These are phyloP conservation scores for Cladophialophora bantiana DNA, from an alignment of 2,329 filamentous ascomycete genomes.

Conservation along the genomic window DNA sequence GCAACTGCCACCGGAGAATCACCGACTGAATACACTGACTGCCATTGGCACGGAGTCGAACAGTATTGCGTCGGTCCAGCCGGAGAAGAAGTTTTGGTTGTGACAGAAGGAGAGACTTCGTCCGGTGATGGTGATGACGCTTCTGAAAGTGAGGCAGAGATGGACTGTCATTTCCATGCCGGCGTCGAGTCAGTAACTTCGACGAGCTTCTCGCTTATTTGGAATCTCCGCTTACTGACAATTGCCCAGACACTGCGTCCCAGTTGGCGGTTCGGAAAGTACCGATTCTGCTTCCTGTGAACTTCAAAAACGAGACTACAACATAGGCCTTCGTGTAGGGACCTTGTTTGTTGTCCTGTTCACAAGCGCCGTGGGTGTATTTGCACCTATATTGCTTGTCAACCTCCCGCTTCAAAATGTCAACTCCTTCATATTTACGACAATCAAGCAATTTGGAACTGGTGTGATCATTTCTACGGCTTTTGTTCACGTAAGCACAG, in stretches of 20 bases:
- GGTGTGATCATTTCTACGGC: slow-evolving; percentile 51
- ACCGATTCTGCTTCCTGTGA: slow-evolving; percentile 51
- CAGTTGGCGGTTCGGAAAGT: slow-evolving; percentile 49
- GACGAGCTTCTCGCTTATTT: neutral
- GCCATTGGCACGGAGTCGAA: slow-evolving; percentile 67
- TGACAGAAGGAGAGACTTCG: slow-evolving; percentile 47
- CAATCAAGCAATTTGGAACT: slow-evolving; percentile 68
- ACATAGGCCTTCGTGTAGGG: slow-evolving; percentile 72
- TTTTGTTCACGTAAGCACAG: slow-evolving; percentile 48
- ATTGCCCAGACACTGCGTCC: slow-evolving; percentile 58
- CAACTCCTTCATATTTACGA: slow-evolving; percentile 61
- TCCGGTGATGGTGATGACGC: slow-evolving; percentile 41
- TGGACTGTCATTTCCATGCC: slow-evolving; percentile 75
- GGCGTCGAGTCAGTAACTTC: slow-evolving; percentile 70
- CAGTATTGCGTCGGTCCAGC: slow-evolving; percentile 68
- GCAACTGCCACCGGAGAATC: slow-evolving; percentile 63
- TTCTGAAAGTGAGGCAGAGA: slow-evolving; percentile 45
- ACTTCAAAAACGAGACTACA: slow-evolving; percentile 58
- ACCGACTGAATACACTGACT: slow-evolving; percentile 68
- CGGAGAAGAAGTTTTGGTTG: slow-evolving; percentile 67
- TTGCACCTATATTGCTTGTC: slow-evolving; percentile 69
- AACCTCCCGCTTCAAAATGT: slow-evolving; percentile 62
- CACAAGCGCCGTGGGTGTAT: slow-evolving; percentile 73
- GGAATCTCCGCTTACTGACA: slow-evolving; percentile 46
- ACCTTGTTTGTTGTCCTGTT: slow-evolving; percentile 74